Evolutionary conservation across 1,284 basidiomycete genomes (phyloP).

Genomic region (Trametes polyzona): DNA sequence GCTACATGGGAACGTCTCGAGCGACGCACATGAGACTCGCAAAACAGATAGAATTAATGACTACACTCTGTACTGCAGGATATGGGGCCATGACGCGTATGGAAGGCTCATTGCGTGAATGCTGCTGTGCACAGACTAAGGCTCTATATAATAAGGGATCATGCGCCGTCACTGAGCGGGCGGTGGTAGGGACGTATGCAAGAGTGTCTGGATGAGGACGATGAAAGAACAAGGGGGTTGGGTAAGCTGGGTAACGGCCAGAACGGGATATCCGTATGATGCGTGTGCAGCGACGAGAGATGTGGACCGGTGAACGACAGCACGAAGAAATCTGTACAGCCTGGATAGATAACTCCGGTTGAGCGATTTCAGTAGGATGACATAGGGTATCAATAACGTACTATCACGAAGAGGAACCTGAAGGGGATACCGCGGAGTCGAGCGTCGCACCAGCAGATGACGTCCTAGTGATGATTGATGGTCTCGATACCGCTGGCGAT

Average conservation of each 20-base stretch:
- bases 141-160: conserved; percentile 13
- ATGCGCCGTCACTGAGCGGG: not conserved
- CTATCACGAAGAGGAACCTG: conserved; percentile 6
- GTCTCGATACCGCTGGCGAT: conserved; percentile 16
- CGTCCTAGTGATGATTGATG: conserved; percentile 24
- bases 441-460: conserved; percentile 24
- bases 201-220: conserved; percentile 9
- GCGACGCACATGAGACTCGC: no score
- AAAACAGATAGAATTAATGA: not conserved
- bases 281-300: not conserved
- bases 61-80: not conserved
- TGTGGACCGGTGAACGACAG: not conserved
- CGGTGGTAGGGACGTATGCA: conserved; percentile 13
- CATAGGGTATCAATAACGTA: not conserved
- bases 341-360: not conserved
- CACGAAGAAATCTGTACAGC: not conserved
- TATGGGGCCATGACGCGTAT: not conserved
- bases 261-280: conserved; percentile 5
- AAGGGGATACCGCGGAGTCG: conserved; percentile 15
- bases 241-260: conserved; percentile 2
- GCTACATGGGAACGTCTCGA: no score
- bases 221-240: not conserved
- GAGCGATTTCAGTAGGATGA: not conserved
- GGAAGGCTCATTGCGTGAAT: not conserved
- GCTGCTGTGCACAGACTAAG: not conserved